Conservation (phyloP, 1,284 basidiomycete species). For the Ustilago tritici region DNA sequence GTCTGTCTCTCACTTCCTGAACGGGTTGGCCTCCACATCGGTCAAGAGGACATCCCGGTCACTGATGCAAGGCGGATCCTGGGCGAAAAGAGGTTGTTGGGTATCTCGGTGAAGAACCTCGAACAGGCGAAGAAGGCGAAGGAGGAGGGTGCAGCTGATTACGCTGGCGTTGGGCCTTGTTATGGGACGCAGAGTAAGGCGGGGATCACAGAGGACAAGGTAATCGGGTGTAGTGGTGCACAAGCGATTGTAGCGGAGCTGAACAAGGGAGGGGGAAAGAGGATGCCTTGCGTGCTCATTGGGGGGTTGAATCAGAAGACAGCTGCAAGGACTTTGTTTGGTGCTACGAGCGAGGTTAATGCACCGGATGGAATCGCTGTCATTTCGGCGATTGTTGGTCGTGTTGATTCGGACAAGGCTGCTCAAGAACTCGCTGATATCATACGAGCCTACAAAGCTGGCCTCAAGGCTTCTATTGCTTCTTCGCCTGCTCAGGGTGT, state of each 20-base stretch:
- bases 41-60: constrained; percentile 89
- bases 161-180: constrained; percentile 81
- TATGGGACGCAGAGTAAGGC: constrained; percentile 70
- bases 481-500: constrained; percentile 22
- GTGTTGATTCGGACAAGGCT: constrained; percentile 75
- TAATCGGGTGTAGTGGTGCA: constrained; percentile 54
- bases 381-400: constrained; percentile 87
- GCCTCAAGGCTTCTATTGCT: constrained; percentile 22
- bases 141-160: constrained; percentile 75
- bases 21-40: constrained; percentile 87
- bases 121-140: constrained; percentile 51
- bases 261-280: constrained; percentile 3
- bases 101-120: constrained; percentile 80
- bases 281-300: constrained; percentile 65
- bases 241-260: constrained; percentile 52
- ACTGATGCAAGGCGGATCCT: constrained; percentile 75
- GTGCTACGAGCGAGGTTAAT: constrained; percentile 43
- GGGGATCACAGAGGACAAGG: constrained; percentile 62
- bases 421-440: constrained; percentile 71
- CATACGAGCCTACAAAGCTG: constrained; percentile 68
- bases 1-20: constrained; percentile 64
- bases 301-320: constrained; percentile 65
- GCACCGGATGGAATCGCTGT: constrained; percentile 80
- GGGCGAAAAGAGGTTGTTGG: constrained; percentile 80
- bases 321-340: constrained; percentile 58